Percentiles rank a stretch among this genome's conserved stretches.
Evolutionary conservation across 140 eudicot species (phyloP).

Genomic region (Anethum foeniculum): DNA sequence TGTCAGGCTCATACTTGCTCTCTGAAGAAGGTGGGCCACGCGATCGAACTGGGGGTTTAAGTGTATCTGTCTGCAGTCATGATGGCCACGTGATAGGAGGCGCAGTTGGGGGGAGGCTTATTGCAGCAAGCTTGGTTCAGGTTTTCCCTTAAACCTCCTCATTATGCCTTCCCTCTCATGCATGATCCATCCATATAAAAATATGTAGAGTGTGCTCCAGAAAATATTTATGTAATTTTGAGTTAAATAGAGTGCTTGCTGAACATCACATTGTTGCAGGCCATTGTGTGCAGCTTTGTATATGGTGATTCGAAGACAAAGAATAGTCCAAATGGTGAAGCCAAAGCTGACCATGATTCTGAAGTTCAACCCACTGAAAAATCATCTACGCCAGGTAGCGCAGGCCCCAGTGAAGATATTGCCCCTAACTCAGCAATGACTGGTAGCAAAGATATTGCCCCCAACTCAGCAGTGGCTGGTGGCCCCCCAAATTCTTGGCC

Average conservation of each 20-base stretch:
- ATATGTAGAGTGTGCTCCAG: neutral
- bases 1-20: constrained; percentile 85
- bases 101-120: constrained; percentile 71
- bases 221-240: neutral
- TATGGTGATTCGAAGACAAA: constrained; percentile 41
- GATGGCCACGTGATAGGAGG: constrained; percentile 94
- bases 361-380: constrained; percentile 18
- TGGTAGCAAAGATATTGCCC: neutral
- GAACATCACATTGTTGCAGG: constrained; percentile 24
- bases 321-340: constrained; percentile 21
- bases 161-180: neutral
- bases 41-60: constrained; percentile 79
- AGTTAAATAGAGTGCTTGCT: constrained; percentile 3
- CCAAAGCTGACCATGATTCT: constrained; percentile 21
- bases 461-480: constrained; percentile 3
- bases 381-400: constrained; percentile 18
- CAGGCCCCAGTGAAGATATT: constrained; percentile 20
- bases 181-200: neutral
- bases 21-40: constrained; percentile 61
- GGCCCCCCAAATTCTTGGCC: constrained; percentile 24
- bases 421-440: constrained; percentile 8
- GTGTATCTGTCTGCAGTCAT: constrained; percentile 70
- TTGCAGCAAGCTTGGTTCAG: constrained; percentile 76
- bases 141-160: constrained; percentile 20
- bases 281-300: constrained; percentile 48